phyloP scores from a whole-genome alignment of 2,329 filamentous ascomycete genomes.

The Polytolypa hystricis region DNA sequence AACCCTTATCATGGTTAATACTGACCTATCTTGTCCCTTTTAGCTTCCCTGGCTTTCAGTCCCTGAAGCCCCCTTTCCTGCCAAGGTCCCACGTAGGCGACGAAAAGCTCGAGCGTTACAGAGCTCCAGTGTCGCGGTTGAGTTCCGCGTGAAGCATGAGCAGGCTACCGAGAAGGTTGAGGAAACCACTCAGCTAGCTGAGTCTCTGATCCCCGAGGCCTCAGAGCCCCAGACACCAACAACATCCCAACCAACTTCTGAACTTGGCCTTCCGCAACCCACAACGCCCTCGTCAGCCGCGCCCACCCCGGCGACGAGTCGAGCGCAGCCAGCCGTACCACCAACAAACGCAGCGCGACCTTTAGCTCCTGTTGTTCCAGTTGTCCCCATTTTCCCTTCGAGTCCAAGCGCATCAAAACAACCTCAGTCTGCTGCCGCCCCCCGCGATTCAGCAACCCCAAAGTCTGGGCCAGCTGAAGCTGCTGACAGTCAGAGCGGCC shows the following conservation, averaged over 20 bases:
- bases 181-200: constrained; percentile 13
- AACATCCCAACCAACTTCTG: constrained; percentile 48
- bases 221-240: constrained; percentile 46
- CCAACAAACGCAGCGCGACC: constrained; percentile 27
- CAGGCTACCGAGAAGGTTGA: constrained; percentile 14
- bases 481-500: constrained; percentile 6
- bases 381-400: constrained; percentile 36
- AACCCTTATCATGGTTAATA: background rate
- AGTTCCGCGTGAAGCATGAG: constrained; percentile 40
- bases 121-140: constrained; percentile 26
- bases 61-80: constrained; percentile 43
- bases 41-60: constrained; percentile 52
- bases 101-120: constrained; percentile 29
- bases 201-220: constrained; percentile 14
- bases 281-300: constrained; percentile 45
- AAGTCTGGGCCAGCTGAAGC: constrained; percentile 17
- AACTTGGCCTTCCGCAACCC: constrained; percentile 43
- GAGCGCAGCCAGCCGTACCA: constrained; percentile 21
- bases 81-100: constrained; percentile 37
- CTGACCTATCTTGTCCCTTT: background rate
- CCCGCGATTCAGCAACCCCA: constrained; percentile 24
- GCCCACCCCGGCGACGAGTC: constrained; percentile 22
- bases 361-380: constrained; percentile 40
- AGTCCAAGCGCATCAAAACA: constrained; percentile 25
- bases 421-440: constrained; percentile 16